These are phyloP conservation scores for Hypsizygus ulmarius DNA, from an alignment of 1,284 basidiomycete species.

Conservation along the genomic window DNA sequence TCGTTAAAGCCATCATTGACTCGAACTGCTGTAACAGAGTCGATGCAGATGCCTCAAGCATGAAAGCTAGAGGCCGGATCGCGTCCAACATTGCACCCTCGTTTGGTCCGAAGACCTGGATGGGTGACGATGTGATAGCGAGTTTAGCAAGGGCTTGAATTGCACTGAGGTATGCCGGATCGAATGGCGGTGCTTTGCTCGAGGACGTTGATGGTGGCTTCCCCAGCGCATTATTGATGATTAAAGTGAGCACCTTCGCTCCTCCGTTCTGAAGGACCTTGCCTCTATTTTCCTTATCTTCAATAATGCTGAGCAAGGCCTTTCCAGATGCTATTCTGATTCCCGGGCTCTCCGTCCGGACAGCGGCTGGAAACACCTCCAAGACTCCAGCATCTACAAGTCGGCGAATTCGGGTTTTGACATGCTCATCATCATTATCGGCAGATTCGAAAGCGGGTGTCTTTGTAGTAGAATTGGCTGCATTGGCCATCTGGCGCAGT, in stretches of 20 bases:
- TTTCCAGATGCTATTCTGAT: slow-evolving; percentile 50
- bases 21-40: slow-evolving; percentile 87
- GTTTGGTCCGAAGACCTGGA: slow-evolving; percentile 86
- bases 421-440: slow-evolving; percentile 62
- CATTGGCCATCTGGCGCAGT: slow-evolving; percentile 69
- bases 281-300: slow-evolving; percentile 76
- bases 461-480: slow-evolving; percentile 30
- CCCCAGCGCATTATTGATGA: slow-evolving; percentile 50
- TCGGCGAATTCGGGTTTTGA: slow-evolving; percentile 55
- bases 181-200: slow-evolving; percentile 31
- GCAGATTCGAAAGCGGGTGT: slow-evolving; percentile 26
- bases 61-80: slow-evolving; percentile 70
- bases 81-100: slow-evolving; percentile 76
- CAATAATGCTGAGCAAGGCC: slow-evolving; percentile 69
- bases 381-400: slow-evolving; percentile 63
- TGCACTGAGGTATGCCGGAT: slow-evolving; percentile 57
- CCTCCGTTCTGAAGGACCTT: slow-evolving; percentile 83
- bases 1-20: slow-evolving; percentile 93
- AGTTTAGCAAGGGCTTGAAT: slow-evolving; percentile 93
- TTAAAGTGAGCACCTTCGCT: slow-evolving; percentile 63
- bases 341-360: slow-evolving; percentile 55
- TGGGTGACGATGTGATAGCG: slow-evolving; percentile 85
- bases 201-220: slow-evolving; percentile 26
- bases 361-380: slow-evolving; percentile 58
- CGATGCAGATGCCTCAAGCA: slow-evolving; percentile 68